Conservation (phyloP, 257 asterid genomes). For the Forsythia viridissima region DNA sequence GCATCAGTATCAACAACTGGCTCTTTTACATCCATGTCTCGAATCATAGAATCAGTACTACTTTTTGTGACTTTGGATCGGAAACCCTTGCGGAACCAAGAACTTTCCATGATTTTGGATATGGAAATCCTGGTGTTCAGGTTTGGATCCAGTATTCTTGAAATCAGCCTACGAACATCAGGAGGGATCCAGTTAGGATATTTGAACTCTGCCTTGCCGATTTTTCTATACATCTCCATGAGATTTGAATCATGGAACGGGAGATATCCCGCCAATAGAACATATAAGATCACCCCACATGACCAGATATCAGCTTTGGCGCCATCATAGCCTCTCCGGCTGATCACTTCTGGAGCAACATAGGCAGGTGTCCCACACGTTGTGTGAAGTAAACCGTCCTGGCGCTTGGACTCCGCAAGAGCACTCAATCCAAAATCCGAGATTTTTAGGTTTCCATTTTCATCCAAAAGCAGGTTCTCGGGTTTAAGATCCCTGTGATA, state of each 20-base stretch:
- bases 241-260: constrained; percentile 66
- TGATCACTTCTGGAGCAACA: constrained; percentile 85
- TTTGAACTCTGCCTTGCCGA: constrained; percentile 64
- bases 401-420: constrained; percentile 51
- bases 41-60: not conserved
- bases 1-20: constrained; percentile 18
- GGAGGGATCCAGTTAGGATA: constrained; percentile 65
- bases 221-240: constrained; percentile 79
- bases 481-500: constrained; percentile 53
- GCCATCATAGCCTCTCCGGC: constrained; percentile 76
- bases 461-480: constrained; percentile 49
- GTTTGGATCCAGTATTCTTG: constrained; percentile 68
- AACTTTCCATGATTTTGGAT: constrained; percentile 61
- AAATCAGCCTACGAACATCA: constrained; percentile 60
- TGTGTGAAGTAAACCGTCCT: constrained; percentile 72
- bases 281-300: constrained; percentile 79
- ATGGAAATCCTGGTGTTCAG: constrained; percentile 62
- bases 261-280: constrained; percentile 51
- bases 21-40: constrained; percentile 13
- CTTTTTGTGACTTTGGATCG: constrained; percentile 18
- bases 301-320: constrained; percentile 81
- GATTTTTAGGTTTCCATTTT: constrained; percentile 38
- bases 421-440: constrained; percentile 60
- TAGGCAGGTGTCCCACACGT: constrained; percentile 86
- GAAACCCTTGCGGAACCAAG: constrained; percentile 62